Evolutionary conservation across 768 basidiomycete genomes (phyloP).

Genomic region (Holtermannia corniformis): DNA sequence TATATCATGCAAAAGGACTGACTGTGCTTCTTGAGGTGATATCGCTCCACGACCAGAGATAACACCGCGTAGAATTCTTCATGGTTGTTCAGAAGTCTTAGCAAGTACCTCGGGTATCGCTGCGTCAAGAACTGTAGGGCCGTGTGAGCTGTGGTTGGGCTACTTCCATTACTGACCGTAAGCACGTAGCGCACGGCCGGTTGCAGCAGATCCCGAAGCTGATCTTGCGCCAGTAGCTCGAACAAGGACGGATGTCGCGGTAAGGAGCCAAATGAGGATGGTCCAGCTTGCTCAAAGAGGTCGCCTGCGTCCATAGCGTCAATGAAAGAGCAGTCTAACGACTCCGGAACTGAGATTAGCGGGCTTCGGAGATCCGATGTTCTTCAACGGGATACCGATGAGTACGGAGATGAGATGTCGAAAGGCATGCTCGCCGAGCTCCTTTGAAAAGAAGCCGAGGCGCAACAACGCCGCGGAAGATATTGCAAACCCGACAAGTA

Average conservation of each 20-base stretch:
- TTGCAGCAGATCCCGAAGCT: slow-evolving; percentile 80
- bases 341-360: no score
- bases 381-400: no score
- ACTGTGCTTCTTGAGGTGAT: slow-evolving; percentile 84
- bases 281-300: not conserved
- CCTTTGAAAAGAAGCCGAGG: no score
- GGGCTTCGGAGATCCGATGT: no score
- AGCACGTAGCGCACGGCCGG: slow-evolving; percentile 91
- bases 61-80: slow-evolving; percentile 89
- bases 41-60: slow-evolving; percentile 80
- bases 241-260: slow-evolving; percentile 49
- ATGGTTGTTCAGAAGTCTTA: slow-evolving; percentile 84
- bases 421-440: no score
- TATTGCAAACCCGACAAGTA: no score
- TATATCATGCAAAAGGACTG: slow-evolving; percentile 23
- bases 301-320: not conserved
- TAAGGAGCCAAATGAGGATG: not conserved
- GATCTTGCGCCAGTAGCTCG: slow-evolving; percentile 87
- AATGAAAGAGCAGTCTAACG: no score
- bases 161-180: slow-evolving; percentile 60
- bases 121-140: slow-evolving; percentile 75
- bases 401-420: no score
- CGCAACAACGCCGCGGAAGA: no score
- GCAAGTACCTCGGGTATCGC: slow-evolving; percentile 80
- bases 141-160: not conserved